Conservation (phyloP, 148 eudicot species). For the Rhododendron griersonianum region DNA sequence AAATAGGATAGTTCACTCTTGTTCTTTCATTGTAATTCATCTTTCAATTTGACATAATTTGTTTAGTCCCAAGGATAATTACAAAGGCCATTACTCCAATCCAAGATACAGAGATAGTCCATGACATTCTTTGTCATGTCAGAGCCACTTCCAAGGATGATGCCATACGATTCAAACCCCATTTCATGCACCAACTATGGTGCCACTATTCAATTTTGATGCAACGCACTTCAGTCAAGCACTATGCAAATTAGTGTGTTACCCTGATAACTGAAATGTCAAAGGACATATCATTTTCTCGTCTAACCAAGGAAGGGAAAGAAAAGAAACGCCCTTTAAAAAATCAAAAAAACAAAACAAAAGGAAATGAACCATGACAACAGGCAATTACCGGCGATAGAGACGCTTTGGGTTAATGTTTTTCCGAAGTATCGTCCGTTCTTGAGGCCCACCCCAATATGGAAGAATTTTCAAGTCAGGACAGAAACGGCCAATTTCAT, state of each 20-base stretch:
- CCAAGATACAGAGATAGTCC: not conserved
- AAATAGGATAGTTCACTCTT: not conserved
- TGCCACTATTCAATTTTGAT: not conserved
- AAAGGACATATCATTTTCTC: not conserved
- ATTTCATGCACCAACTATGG: not conserved
- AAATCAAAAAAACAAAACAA: not conserved
- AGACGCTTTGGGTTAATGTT: constrained; percentile 95
- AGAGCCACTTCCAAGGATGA: not conserved
- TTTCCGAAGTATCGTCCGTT: constrained; percentile 81
- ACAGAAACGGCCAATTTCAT: constrained; percentile 94
- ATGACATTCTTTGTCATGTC: not conserved
- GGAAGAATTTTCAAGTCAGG: constrained; percentile 95
- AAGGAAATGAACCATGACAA: not conserved
- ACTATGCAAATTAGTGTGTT: not conserved
- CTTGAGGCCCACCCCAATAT: constrained; percentile 96
- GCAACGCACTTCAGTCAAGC: not conserved
- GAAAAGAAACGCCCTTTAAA: not conserved
- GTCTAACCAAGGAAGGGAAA: not conserved
- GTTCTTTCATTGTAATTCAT: not conserved
- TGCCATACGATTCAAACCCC: not conserved
- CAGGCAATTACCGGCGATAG: constrained; percentile 71
- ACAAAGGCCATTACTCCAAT: not conserved
- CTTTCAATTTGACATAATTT: not conserved
- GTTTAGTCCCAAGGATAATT: not conserved
- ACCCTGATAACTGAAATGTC: not conserved